Conservation (phyloP, 768 basidiomycete genomes). For the Tubosaeta sp. region DNA sequence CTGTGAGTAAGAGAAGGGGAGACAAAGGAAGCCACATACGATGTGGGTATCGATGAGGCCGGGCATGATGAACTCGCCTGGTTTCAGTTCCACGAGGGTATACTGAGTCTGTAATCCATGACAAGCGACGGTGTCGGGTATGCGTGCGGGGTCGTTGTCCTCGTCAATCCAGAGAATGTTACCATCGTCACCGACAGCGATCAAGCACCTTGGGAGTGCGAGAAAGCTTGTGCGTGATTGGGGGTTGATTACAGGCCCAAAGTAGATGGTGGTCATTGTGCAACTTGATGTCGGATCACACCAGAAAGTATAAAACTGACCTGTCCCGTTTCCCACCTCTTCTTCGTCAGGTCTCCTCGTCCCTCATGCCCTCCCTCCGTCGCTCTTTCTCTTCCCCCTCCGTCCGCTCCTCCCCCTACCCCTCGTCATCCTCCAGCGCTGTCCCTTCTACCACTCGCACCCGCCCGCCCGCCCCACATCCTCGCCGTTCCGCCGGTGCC, state of each 20-base stretch:
- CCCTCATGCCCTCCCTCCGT: conserved; percentile 72
- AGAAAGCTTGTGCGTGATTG: conserved; percentile 38
- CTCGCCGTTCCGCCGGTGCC: conserved; percentile 64
- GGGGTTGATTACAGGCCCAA: conserved; percentile 58
- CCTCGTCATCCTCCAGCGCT: conserved; percentile 34
- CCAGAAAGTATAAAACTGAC: conserved; percentile 39
- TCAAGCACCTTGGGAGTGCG: conserved; percentile 48
- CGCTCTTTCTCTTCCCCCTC: conserved; percentile 67
- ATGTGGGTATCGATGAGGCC: conserved; percentile 93
- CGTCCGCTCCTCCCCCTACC: conserved; percentile 69
- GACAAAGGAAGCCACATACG: conserved; percentile 39
- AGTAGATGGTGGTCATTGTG: conserved; percentile 39
- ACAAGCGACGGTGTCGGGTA: conserved; percentile 48
- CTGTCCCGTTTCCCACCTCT: conserved; percentile 32
- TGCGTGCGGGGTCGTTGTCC: conserved; percentile 43
- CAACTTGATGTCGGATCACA: conserved; percentile 21
- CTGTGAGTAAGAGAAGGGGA: background rate
- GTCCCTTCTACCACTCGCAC: conserved; percentile 34
- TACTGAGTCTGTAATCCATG: conserved; percentile 39
- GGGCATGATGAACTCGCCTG: conserved; percentile 73
- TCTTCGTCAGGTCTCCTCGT: conserved; percentile 9
- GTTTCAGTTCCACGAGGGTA: conserved; percentile 36
- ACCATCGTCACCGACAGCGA: conserved; percentile 49
- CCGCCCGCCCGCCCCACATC: conserved; percentile 33
- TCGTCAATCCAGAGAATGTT: conserved; percentile 69